Conservation (phyloP, 169 alveolate species). For the Eimeria tenella region DNA sequence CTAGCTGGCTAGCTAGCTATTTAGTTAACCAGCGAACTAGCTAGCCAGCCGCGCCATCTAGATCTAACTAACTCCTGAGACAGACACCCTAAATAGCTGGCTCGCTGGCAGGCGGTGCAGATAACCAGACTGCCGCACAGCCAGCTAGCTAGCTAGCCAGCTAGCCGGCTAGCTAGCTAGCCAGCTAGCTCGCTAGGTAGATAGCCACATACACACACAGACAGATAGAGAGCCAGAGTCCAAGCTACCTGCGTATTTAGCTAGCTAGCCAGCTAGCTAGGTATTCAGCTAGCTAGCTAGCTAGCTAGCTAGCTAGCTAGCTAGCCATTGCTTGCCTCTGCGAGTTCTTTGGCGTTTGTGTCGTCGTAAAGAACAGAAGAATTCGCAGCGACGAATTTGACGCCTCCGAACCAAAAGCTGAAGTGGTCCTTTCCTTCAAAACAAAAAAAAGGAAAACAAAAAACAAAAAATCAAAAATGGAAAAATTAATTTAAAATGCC, state of each 20-base stretch:
- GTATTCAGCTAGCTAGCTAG: not conserved
- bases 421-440: constrained; percentile 1
- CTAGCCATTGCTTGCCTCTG: constrained; percentile 36
- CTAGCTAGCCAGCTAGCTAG: not conserved
- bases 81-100: no score
- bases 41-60: no score
- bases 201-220: no score
- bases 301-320: constrained; percentile 13
- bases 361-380: constrained; percentile 33
- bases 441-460: not conserved
- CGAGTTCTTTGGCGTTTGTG: not conserved
- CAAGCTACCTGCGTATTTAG: no score
- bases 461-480: not conserved
- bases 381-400: constrained; percentile 15
- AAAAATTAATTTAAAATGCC: not conserved
- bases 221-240: no score
- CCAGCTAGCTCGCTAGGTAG: no score
- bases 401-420: constrained; percentile 58
- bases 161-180: no score
- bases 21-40: no score
- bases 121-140: no score
- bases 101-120: no score
- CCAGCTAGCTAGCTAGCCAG: no score
- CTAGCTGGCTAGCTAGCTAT: not conserved
- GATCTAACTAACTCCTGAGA: no score